A percentile compares a stretch with the other conserved stretches of the same genome.
These are phyloP conservation scores for Boletus vermiculosoides DNA, from an alignment of 768 basidiomycete species.

Conservation along the genomic window DNA sequence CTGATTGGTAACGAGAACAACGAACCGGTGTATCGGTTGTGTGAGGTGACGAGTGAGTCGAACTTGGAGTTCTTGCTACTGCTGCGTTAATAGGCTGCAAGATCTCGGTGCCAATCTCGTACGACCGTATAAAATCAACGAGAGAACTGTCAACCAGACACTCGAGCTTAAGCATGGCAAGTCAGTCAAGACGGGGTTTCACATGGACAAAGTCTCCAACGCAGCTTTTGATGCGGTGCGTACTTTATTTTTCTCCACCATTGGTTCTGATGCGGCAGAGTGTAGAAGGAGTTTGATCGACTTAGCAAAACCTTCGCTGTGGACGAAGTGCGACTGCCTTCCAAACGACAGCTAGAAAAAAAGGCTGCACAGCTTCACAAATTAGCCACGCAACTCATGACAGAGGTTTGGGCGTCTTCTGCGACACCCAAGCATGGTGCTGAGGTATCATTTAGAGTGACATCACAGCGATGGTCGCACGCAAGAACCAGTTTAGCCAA, in stretches of 20 bases:
- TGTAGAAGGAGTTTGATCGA: slow-evolving; percentile 73
- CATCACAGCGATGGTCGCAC: slow-evolving; percentile 72
- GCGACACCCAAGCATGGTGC: slow-evolving; percentile 3
- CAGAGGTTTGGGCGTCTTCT: slow-evolving; percentile 59
- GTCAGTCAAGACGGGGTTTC: slow-evolving; percentile 49
- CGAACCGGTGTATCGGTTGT: slow-evolving; percentile 73
- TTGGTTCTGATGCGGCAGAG: slow-evolving; percentile 9
- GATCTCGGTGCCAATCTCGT: slow-evolving; percentile 50
- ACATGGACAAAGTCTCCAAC: slow-evolving; percentile 90
- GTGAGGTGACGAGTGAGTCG: slow-evolving; percentile 70
- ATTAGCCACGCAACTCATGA: slow-evolving; percentile 60
- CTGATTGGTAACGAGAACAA: slow-evolving; percentile 65
- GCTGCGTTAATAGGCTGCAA: slow-evolving; percentile 29
- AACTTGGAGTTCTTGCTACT: not conserved
- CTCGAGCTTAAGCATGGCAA: slow-evolving; percentile 80
- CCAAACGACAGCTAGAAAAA: slow-evolving; percentile 60
- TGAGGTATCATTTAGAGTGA: slow-evolving; percentile 57
- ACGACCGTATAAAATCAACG: slow-evolving; percentile 73
- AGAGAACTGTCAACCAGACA: slow-evolving; percentile 58
- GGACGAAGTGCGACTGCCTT: slow-evolving; percentile 66
- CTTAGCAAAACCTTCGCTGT: slow-evolving; percentile 41
- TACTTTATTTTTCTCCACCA: slow-evolving; percentile 10
- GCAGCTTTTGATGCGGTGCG: slow-evolving; percentile 58
- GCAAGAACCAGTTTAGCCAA: slow-evolving; percentile 49
- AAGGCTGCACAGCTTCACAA: slow-evolving; percentile 64